Base-by-base conservation (phyloP, 768 basidiomycete species). In the Amanita fuliginea region DNA sequence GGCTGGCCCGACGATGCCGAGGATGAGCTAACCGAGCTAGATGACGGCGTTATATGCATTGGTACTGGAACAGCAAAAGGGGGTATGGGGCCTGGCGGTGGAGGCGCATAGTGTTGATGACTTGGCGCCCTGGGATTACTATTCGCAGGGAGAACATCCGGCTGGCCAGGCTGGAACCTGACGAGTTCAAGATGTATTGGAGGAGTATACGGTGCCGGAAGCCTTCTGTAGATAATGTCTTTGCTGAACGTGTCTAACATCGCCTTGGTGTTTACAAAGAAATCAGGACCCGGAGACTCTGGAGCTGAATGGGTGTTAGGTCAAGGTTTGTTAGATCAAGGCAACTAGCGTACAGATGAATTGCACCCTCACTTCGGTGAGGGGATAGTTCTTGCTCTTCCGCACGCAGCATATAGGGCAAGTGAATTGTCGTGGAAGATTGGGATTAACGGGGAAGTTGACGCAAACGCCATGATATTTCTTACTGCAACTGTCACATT, bases 381-480 rank as follows among this genome's bases (percentile, higher is more conserved):
- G 82, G 22, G 75, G 75, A 57, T 90, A 92, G 5, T 67, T 63
- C 52, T 74, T 74, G 52, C 80, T 83, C 68, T 84, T 88, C 45
- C 84, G 76, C 56, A 89, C 62, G 62, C 81, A 82, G 59, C 89
- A 91, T 16, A 91, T 62, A 0, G 88, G 88, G 57, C 89, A 91
- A 52, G 71, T 71, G 65, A 82, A 86, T n/a, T 57, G 55, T 55
- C 59, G 54, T 52, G 51, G 42, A 46, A 53, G 55, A 59, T 58
- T 56, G 54, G 59, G 52, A 24, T 81, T 76, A 34, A 66, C 55
- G 2, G 81, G 77, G 62, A 74, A 85, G 64, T 85, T 86, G 11
- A 90, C 86, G 53, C 88, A 91, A 8, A 76, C 77, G 13, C 73
- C 74, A 56, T 91, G 88, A 55, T 88, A 90, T 13, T 71, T 64